Evolutionary conservation across 306 rosid species (phyloP), one percentile per base, ranked within the genome.

Genomic region (Astragalus membranaceus): DNA sequence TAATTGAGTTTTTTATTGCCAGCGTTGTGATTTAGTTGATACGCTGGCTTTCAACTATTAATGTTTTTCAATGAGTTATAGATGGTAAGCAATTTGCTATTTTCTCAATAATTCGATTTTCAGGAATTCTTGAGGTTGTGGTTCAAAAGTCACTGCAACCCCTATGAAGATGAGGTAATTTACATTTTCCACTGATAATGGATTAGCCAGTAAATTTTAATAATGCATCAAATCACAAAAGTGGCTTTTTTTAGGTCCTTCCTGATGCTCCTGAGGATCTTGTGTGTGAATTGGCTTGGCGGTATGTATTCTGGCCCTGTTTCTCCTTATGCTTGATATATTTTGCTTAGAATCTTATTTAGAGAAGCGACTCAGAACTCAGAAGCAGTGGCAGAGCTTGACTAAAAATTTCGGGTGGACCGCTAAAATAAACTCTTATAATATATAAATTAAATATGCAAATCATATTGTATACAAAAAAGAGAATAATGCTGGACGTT

Each of bases 81-180:
- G 46, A 16, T 44, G 20, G 6, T 64, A 13, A 54, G 44, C 70
- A 43, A 67, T 70, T 79, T 50, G 46, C 37, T 69, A 69, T 81
- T 76, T 4, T 4, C 44, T 36, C 47, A 16, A 23, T 39, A 54
- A 39, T 73, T 26, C 48, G 14, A 59, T 81, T 49, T 42, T 35
- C 67, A 94, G 99, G 99, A 94, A 83, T 94, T 94, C 83, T 78
- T 94, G 85, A 91, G 99, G 88, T 58, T 94, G 77, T 94, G 99
- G 99, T 94, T 94, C 83, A 91, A 86, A 86, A 84, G 84, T 78
- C 88, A 94, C 69, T 91, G 99, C 89, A 84, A 94, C 64, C 97
- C 97, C 9, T 94, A 91, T 47, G 85, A 91, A 84, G 99, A 94
- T 37, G 80, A 91, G 99, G 99, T 88, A 81, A 67, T 23, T 69